Conservation (phyloP, 192 early-diverging fungal genomes). For the Obelidium mucronatum region DNA sequence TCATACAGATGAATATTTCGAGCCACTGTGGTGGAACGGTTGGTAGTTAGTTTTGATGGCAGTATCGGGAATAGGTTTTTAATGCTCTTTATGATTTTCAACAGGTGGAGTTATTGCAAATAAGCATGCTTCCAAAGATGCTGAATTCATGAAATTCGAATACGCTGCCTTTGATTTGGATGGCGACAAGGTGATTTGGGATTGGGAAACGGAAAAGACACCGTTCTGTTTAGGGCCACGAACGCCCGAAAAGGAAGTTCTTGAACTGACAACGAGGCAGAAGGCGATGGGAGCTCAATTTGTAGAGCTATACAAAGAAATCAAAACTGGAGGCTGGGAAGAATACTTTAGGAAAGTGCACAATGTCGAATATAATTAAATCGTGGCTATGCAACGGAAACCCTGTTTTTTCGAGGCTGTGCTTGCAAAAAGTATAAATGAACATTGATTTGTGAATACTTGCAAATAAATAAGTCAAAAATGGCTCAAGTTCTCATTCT, state of each 20-base stretch:
- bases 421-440: too few relatives aligned
- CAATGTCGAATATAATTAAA: slow-evolving; percentile 8
- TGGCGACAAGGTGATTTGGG: slow-evolving; percentile 38
- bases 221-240: slow-evolving; percentile 44
- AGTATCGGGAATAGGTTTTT: too few relatives aligned
- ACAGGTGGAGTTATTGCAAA: slow-evolving; percentile 50
- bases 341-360: slow-evolving; percentile 14
- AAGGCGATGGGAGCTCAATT: slow-evolving; percentile 4
- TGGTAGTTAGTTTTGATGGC: too few relatives aligned
- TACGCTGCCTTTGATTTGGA: slow-evolving; percentile 32
- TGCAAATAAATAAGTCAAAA: too few relatives aligned
- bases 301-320: slow-evolving; percentile 19
- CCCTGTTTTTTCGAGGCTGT: too few relatives aligned
- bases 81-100: too few relatives aligned
- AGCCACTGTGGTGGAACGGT: slow-evolving; percentile 50
- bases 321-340: slow-evolving; percentile 14
- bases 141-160: slow-evolving; percentile 31
- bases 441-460: too few relatives aligned
- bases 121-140: slow-evolving; percentile 38
- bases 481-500: too few relatives aligned
- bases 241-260: slow-evolving; percentile 19
- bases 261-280: not conserved
- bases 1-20: slow-evolving; percentile 38
- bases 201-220: slow-evolving; percentile 46
- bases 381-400: too few relatives aligned